Percentiles rank a stretch among this genome's conserved stretches.
These are phyloP conservation scores for Psophocarpus tetragonolobus DNA, from an alignment of 306 rosid genomes.

Conservation along the genomic window DNA sequence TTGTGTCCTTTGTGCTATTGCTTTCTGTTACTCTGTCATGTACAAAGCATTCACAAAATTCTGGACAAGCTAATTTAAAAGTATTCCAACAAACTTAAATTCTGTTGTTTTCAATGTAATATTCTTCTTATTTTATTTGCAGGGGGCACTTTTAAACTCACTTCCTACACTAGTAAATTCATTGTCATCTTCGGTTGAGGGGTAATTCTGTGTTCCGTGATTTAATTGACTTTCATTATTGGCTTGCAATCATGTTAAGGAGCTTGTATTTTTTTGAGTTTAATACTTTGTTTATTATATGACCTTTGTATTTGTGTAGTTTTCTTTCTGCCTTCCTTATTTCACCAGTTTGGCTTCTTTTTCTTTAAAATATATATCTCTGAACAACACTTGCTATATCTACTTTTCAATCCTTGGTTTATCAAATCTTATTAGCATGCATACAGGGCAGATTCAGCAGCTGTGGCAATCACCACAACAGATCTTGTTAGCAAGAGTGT, in stretches of 20 bases:
- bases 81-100: neutral
- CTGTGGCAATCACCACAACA: constrained; percentile 94
- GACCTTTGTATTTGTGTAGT: neutral
- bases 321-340: neutral
- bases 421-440: constrained; percentile 45
- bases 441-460: constrained; percentile 88
- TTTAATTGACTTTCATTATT: neutral
- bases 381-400: neutral
- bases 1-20: constrained; percentile 15
- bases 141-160: constrained; percentile 75
- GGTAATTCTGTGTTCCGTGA: constrained; percentile 49
- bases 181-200: constrained; percentile 63
- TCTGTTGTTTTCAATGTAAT: constrained; percentile 6
- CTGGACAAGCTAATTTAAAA: constrained; percentile 28
- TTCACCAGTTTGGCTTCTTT: constrained; percentile 9
- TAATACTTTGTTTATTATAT: neutral
- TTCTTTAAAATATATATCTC: neutral
- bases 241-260: constrained; percentile 15
- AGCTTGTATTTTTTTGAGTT: neutral
- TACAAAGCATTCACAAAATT: neutral
- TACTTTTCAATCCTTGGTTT: constrained; percentile 15
- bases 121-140: constrained; percentile 42
- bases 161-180: constrained; percentile 72
- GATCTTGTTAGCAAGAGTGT: constrained; percentile 97
- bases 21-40: neutral